phyloP scores from a whole-genome alignment of 805 yeast genomes.

The Gaillardinia entomophila region DNA sequence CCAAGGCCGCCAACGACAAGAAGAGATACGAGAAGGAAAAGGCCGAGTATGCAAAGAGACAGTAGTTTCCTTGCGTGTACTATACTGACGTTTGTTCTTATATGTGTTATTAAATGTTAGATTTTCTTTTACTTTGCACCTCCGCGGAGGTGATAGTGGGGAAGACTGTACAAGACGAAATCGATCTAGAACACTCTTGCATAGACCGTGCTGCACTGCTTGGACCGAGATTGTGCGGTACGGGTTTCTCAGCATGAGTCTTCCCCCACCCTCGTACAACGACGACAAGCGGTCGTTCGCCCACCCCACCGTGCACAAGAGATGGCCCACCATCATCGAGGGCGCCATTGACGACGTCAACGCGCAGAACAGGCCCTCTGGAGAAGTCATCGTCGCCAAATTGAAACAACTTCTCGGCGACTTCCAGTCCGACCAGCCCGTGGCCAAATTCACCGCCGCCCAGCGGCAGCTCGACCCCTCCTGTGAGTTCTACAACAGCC shows the following conservation, averaged over 20 bases:
- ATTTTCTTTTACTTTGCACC: too few species aligned
- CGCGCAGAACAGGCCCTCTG: constrained; percentile 38
- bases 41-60: constrained; percentile 65
- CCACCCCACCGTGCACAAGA: constrained; percentile 61
- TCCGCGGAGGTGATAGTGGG: too few species aligned
- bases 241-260: constrained; percentile 46
- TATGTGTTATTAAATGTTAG: background rate
- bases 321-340: constrained; percentile 84
- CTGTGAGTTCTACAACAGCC: constrained; percentile 56
- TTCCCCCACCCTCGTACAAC: constrained; percentile 54
- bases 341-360: constrained; percentile 62
- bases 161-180: too few species aligned
- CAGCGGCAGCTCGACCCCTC: constrained; percentile 40
- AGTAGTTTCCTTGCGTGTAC: background rate
- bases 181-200: too few species aligned
- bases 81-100: background rate
- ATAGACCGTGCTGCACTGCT: too few species aligned
- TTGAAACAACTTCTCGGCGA: constrained; percentile 41
- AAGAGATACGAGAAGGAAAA: constrained; percentile 96
- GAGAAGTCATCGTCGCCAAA: constrained; percentile 35
- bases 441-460: constrained; percentile 19
- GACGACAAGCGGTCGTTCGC: constrained; percentile 78
- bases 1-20: constrained; percentile 92
- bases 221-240: too few species aligned
- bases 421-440: constrained; percentile 31